Base-by-base conservation (phyloP, 176 grass and related monocot genomes). In the Elymus sibiricus region DNA sequence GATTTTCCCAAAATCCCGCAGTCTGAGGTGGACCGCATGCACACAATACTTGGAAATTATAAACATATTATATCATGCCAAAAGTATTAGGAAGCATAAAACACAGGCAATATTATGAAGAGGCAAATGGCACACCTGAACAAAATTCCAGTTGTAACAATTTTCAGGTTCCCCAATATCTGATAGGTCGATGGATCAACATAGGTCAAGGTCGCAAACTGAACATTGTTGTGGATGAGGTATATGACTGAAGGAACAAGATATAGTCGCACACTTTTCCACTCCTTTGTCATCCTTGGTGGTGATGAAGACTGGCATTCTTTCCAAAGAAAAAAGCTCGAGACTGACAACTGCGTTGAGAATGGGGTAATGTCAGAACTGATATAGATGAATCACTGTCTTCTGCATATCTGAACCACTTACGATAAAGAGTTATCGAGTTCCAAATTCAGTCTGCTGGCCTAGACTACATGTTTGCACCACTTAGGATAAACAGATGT, bases 111-210 rank as follows among this genome's bases (percentile, higher is more conserved):
- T 64, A 43, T 66, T 46, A 44, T 65, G 15, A 75, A 87, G 22
- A 72, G 72, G 85, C 37, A 47, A 77, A 37, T 60, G 73, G 28
- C 64, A 21, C 64, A 98, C 97, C 97, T 96, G 83, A 98, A 95
- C 66, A 98, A 89, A 78, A 98, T 88, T 69, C 97, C 97, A 70
- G 97, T 98, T 77, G 97, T 96, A n/a, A 96, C 92, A 82, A 98
- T 98, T 93, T 98, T 96, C 70, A 98, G 79, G 90, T 98, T 98
- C 31, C 97, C 97, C 93, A 98, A 86, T 86, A 98, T 98, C 86
- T 98, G 97, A 81, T 98, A 98, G 75, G 97, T 98, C 43, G 97
- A 98, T 24, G 97, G 97, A 87, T 92, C 93, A 80, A 98, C 94
- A 88, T 91, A 96, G 53, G 90, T 94, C 82, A 98, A 89, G 81